phyloP scores from a whole-genome alignment of 768 basidiomycete species.

The Clitopilus hobsonii region DNA sequence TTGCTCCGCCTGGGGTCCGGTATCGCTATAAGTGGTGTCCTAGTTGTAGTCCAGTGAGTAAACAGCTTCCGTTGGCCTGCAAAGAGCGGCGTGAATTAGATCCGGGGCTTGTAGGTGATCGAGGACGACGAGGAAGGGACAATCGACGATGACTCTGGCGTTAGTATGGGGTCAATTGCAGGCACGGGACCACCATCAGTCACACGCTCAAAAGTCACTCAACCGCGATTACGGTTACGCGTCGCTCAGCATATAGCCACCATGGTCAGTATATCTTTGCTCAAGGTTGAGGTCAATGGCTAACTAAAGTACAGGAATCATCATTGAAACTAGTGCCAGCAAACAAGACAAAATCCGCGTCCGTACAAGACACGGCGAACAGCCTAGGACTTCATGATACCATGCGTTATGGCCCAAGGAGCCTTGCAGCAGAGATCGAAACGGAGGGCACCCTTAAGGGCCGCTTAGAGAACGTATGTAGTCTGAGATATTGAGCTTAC shows the following conservation, averaged over 20 bases:
- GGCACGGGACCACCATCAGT: conserved; percentile 6
- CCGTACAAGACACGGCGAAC: conserved; percentile 64
- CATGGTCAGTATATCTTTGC: conserved; percentile 19
- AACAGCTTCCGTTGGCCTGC: not conserved
- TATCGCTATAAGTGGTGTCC: not conserved
- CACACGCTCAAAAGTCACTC: not conserved
- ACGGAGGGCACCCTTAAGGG: conserved; percentile 56
- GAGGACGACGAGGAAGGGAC: not conserved
- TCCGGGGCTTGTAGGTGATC: not conserved
- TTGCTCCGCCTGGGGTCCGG: conserved; percentile 13
- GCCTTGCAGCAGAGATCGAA: conserved; percentile 70
- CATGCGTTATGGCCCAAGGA: conserved; percentile 79
- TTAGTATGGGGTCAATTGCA: not conserved
- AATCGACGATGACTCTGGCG: not conserved
- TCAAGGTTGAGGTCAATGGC: not conserved
- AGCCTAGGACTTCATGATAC: conserved; percentile 85
- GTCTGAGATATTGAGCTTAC: not conserved
- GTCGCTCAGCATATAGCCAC: conserved; percentile 12
- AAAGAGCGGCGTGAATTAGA: not conserved
- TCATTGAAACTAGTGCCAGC: conserved; percentile 66
- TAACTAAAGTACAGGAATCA: conserved; percentile 27
- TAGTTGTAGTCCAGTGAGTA: not conserved
- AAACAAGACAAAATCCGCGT: conserved; percentile 49
- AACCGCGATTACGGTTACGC: conserved; percentile 16
- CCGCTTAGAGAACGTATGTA: conserved; percentile 72